These are phyloP conservation scores for Nigrospora sphaerica DNA, from an alignment of 2,329 filamentous ascomycete species.

Conservation along the genomic window DNA sequence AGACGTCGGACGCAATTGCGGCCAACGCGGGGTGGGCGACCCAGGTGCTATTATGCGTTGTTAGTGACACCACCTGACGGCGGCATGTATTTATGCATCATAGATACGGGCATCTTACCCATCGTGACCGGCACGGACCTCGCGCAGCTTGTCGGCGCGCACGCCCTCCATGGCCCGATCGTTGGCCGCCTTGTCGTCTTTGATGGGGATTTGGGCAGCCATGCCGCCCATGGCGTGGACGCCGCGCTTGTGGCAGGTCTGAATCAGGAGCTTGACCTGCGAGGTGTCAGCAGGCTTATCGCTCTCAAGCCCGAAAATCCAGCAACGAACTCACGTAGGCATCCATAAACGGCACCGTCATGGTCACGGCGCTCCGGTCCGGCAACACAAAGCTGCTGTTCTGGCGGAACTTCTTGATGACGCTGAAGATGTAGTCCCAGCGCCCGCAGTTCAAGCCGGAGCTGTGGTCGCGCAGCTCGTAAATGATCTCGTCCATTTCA, in stretches of 20 bases:
- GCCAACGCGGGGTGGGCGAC: constrained; percentile 94
- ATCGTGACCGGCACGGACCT: constrained; percentile 92
- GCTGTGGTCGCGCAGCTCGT: constrained; percentile 94
- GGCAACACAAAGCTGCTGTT: constrained; percentile 90
- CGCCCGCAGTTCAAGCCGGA: constrained; percentile 95
- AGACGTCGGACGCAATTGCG: constrained; percentile 79
- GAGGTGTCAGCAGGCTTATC: background rate
- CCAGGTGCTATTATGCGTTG: constrained; percentile 55
- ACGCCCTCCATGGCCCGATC: constrained; percentile 91
- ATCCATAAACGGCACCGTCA: constrained; percentile 98
- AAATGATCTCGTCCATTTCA: constrained; percentile 99
- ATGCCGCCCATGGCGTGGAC: constrained; percentile 99
- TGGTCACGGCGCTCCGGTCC: constrained; percentile 84
- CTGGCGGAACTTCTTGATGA: constrained; percentile 98
- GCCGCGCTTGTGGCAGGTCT: constrained; percentile 92
- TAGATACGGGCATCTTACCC: constrained; percentile 37
- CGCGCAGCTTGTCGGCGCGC: constrained; percentile 90
- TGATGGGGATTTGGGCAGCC: constrained; percentile 98
- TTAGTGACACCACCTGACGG: background rate
- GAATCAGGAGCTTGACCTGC: constrained; percentile 81
- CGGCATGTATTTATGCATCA: background rate
- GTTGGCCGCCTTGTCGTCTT: constrained; percentile 85
- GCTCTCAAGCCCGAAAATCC: background rate
- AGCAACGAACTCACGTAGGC: constrained; percentile 53
- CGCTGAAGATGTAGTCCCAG: constrained; percentile 99